Evolutionary conservation across 192 early-diverging fungal species (phyloP).

Genomic region (Powellomyces hirtus): DNA sequence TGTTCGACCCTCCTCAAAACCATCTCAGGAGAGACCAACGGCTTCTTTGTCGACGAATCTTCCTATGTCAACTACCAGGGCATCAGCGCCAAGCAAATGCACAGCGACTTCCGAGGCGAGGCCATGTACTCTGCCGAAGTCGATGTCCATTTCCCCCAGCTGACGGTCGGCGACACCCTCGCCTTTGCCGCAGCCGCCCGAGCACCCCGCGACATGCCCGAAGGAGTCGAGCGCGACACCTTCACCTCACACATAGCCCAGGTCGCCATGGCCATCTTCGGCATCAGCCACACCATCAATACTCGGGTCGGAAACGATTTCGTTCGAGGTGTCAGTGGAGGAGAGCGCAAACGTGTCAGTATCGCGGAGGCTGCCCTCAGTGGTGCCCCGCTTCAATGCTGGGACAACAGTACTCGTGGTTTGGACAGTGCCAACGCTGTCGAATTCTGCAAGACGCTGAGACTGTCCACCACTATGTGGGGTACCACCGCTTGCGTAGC

Average conservation of each 20-base stretch:
- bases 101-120: conserved; percentile 67
- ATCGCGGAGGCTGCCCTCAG: conserved; percentile 44
- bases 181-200: conserved; percentile 69
- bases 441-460: conserved; percentile 73
- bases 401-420: conserved; percentile 68
- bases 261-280: conserved; percentile 33
- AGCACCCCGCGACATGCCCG: not conserved
- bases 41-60: not conserved
- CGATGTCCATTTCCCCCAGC: conserved; percentile 73
- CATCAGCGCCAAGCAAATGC: conserved; percentile 59
- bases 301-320: conserved; percentile 52
- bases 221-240: conserved; percentile 36
- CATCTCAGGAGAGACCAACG: conserved; percentile 7
- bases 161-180: conserved; percentile 76
- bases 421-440: conserved; percentile 79
- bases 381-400: conserved; percentile 22
- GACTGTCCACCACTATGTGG: conserved; percentile 64
- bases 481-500: conserved; percentile 28
- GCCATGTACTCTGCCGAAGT: conserved; percentile 79
- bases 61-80: conserved; percentile 63
- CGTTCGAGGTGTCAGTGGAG: conserved; percentile 61
- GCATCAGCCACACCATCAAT: conserved; percentile 29
- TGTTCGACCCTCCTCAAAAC: conserved; percentile 9
- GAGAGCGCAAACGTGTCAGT: conserved; percentile 63
- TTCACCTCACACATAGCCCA: conserved; percentile 49